Evolutionary conservation across 2,329 filamentous ascomycete genomes (phyloP), one percentile per base, ranked within the genome.

Genomic region (Tolypocladium nubicola): DNA sequence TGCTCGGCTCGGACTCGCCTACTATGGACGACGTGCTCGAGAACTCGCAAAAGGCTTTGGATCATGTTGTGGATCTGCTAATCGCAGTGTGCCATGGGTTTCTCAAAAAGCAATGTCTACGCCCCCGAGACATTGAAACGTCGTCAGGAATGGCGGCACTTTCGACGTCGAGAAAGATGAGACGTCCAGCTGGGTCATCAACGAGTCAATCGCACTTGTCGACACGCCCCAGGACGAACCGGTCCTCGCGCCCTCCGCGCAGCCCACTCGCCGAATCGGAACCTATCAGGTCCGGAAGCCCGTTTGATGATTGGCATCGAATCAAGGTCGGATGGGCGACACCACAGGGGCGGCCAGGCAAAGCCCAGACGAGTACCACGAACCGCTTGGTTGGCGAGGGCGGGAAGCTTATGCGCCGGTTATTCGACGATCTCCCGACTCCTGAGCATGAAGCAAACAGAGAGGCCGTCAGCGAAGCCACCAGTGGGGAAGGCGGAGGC

Each of bases 21-120:
- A 68, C 71, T 21, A 57, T 67, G 6, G 67, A 72, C 23, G 61
- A 68, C 2, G 26, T 78, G 14, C 66, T 82, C 1, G 73, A 79
- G 55, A 74, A 79, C 14, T 74, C 75, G 35, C 68, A 75, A 1
- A 75, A 73, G 43, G 74, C 74, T 14, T 61, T 90, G n/a, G 75
- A 80, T 33, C 71, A 61, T 1, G 66, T 75, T 21, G 55, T 65
- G n/a, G 82, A 87, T 49, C 76, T 97, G 3, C 66, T 97, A 11
- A 79, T 79, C 54, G 84, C 83, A 0, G 82, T 92, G 67, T 76
- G 89, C 33, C 81, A 79, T 53, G 84, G 90, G 59, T 97, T 96
- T 71, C 73, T 97, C 8, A 83, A 82, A 57, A 84, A 85, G 35
- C 80, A 94, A 64, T 78, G 87, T 60, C 87, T 93, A 63, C 78